Conservation (phyloP, 2,329 filamentous ascomycete species). For the Myotisia sp. region DNA sequence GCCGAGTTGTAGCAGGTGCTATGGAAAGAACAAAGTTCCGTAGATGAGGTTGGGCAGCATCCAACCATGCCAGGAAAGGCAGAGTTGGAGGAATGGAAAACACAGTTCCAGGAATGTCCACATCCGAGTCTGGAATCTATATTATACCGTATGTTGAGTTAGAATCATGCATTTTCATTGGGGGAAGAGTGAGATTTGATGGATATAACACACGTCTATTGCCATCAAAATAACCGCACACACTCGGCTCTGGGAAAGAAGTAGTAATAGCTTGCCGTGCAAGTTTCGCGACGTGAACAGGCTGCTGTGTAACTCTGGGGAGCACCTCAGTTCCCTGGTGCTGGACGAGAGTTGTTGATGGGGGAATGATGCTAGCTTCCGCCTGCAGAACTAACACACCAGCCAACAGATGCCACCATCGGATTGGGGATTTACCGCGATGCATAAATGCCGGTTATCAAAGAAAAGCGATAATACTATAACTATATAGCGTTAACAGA, state of each 20-base stretch:
- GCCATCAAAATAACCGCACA: constrained; percentile 1
- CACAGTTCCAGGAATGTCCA: neutral
- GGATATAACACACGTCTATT: neutral
- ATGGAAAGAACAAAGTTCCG: neutral
- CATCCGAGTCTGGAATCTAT: neutral
- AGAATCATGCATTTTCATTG: neutral
- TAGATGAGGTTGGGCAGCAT: neutral
- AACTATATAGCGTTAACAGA: too few relatives aligned
- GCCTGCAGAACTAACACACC: too few relatives aligned
- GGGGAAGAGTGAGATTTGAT: neutral
- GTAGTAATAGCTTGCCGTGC: too few relatives aligned
- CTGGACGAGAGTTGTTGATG: too few relatives aligned
- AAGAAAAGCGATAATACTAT: too few relatives aligned
- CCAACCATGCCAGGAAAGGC: neutral
- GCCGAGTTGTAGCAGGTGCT: neutral
- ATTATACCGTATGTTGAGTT: neutral
- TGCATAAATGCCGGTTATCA: too few relatives aligned
- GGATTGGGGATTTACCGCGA: too few relatives aligned
- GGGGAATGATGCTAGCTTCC: too few relatives aligned
- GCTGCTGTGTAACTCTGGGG: too few relatives aligned
- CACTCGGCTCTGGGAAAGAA: neutral
- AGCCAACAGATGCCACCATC: too few relatives aligned
- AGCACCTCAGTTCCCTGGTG: too few relatives aligned
- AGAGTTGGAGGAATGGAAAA: constrained; percentile 1
- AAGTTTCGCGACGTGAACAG: too few relatives aligned